Conservation (phyloP, 2,329 filamentous ascomycete genomes). For the Apiospora pterosperma region DNA sequence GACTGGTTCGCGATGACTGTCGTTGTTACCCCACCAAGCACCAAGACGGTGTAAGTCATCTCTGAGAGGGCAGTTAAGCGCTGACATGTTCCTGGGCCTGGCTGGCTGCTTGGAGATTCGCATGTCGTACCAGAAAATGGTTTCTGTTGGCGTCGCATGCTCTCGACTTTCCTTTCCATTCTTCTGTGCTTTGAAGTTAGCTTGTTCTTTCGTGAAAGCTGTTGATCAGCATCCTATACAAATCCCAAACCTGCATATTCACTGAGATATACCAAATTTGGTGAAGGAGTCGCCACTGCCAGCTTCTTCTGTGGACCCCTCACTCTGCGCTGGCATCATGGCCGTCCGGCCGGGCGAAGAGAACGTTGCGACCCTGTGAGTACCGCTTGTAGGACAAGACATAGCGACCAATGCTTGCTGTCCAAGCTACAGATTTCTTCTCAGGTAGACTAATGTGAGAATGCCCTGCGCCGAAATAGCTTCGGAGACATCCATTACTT, state of each 20-base stretch:
- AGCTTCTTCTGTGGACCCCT: background rate
- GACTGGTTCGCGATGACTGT: background rate
- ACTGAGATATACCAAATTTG: background rate
- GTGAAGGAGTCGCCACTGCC: background rate
- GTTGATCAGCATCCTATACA: background rate
- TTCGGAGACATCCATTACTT: conserved; percentile 79
- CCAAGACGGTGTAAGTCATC: background rate
- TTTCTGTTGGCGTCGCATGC: background rate
- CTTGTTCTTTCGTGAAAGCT: background rate
- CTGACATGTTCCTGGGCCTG: background rate
- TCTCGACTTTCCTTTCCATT: background rate
- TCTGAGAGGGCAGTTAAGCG: conserved; percentile 6
- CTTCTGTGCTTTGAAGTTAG: background rate
- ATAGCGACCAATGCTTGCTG: background rate
- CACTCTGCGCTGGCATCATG: conserved; percentile 26
- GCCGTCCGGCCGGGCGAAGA: conserved; percentile 43
- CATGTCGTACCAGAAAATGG: background rate
- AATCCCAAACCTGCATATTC: background rate
- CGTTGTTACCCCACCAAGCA: background rate
- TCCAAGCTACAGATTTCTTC: too few relatives aligned
- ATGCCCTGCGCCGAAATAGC: conserved; percentile 36
- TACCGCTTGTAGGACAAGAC: conserved; percentile 6
- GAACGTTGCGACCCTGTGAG: conserved; percentile 45
- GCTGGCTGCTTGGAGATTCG: background rate
- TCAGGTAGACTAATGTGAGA: background rate